These are phyloP conservation scores for Heimioporus retisporus DNA, from an alignment of 1,284 basidiomycete genomes.

Conservation along the genomic window DNA sequence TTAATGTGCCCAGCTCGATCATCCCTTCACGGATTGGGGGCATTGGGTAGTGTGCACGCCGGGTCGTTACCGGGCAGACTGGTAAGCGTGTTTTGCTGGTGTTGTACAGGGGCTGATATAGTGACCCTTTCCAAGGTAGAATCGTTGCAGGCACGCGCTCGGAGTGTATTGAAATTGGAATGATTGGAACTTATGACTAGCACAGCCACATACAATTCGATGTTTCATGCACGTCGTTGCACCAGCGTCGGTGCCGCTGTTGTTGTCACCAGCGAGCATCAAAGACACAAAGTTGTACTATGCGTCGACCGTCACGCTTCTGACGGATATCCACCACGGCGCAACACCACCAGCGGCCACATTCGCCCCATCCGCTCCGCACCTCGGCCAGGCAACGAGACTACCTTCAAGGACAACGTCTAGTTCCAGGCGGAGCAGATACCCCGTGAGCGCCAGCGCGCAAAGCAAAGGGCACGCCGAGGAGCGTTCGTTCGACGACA, in stretches of 20 bases:
- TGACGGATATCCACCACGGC: constrained; percentile 56
- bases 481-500: constrained; percentile 48
- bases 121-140: no score
- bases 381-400: constrained; percentile 31
- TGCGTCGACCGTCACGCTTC: constrained; percentile 57
- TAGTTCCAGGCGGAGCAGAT: constrained; percentile 87
- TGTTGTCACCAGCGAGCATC: constrained; percentile 67
- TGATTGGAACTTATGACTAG: constrained; percentile 50
- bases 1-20: no score
- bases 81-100: no score
- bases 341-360: constrained; percentile 61
- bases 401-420: constrained; percentile 68
- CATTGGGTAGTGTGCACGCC: no score
- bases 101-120: no score
- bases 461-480: constrained; percentile 64
- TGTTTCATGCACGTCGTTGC: background rate
- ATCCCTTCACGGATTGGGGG: no score
- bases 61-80: no score
- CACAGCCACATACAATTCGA: constrained; percentile 19
- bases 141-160: no score
- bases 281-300: constrained; percentile 33
- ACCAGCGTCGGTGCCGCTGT: constrained; percentile 57
- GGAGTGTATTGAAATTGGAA: no score
- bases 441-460: constrained; percentile 80
- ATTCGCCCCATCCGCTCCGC: constrained; percentile 35